These are phyloP conservation scores for Myxozyma geophila DNA, from an alignment of 805 yeast genomes.

Conservation along the genomic window DNA sequence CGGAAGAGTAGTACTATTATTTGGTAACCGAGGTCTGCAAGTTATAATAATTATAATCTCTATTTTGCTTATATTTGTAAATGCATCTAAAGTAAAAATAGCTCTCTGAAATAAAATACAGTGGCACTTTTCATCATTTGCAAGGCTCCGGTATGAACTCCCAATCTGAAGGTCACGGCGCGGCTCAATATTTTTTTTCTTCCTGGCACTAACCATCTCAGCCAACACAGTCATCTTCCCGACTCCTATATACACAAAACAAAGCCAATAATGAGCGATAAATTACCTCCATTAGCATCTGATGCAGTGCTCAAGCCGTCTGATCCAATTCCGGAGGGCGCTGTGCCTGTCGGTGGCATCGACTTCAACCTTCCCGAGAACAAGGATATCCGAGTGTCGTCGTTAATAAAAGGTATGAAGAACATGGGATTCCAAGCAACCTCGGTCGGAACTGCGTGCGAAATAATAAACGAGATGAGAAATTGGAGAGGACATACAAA, in stretches of 20 bases:
- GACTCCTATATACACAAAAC: background rate
- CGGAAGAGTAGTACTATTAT: background rate
- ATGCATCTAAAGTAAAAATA: too few relatives aligned
- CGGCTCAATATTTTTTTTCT: conserved; percentile 13
- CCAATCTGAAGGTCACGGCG: background rate
- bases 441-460: conserved; percentile 84
- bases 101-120: too few relatives aligned
- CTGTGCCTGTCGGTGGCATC: conserved; percentile 80
- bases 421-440: conserved; percentile 98
- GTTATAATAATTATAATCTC: background rate
- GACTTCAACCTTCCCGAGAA: conserved; percentile 84
- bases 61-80: background rate
- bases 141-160: background rate
- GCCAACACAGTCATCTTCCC: background rate
- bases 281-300: conserved; percentile 56
- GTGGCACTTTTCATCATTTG: background rate
- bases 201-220: background rate
- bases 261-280: conserved; percentile 1
- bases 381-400: conserved; percentile 76
- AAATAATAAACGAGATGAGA: conserved; percentile 91
- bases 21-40: background rate
- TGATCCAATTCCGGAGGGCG: conserved; percentile 80
- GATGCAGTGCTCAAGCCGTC: conserved; percentile 92
- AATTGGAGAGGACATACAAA: conserved; percentile 76
- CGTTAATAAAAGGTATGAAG: conserved; percentile 79